These are phyloP conservation scores for Tetrahymena borealis DNA, from an alignment of 73 alveolate species.

Conservation along the genomic window DNA sequence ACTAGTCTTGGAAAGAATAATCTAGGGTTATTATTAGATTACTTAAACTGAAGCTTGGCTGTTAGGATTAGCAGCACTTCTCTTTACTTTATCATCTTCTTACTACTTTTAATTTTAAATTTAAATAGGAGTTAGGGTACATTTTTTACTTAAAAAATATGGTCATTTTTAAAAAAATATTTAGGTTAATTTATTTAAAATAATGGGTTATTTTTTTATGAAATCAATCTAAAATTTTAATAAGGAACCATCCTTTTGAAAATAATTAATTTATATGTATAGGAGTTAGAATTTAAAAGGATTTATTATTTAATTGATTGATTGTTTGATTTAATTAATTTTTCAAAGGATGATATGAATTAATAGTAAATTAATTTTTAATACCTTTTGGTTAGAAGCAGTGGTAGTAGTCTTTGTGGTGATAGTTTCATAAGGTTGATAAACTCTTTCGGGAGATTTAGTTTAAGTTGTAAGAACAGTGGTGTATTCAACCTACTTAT, in stretches of 20 bases:
- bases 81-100: neutral
- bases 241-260: too few relatives aligned
- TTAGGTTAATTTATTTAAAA: neutral
- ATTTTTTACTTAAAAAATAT: neutral
- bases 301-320: neutral
- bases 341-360: too few relatives aligned
- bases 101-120: neutral
- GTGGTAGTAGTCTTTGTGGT: neutral
- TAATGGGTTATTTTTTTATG: neutral
- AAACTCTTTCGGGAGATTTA: neutral
- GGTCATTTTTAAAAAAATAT: neutral
- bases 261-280: too few relatives aligned
- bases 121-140: neutral
- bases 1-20: neutral
- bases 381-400: neutral
- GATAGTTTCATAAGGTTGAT: neutral
- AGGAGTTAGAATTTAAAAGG: too few relatives aligned
- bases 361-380: neutral
- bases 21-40: neutral
- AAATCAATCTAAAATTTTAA: too few relatives aligned
- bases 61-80: neutral
- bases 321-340: neutral
- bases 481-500: neutral
- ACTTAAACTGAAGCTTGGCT: neutral
- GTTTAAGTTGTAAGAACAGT: neutral